Evolutionary conservation across 1,284 basidiomycete genomes (phyloP).

Genomic region (Ustilago curta): DNA sequence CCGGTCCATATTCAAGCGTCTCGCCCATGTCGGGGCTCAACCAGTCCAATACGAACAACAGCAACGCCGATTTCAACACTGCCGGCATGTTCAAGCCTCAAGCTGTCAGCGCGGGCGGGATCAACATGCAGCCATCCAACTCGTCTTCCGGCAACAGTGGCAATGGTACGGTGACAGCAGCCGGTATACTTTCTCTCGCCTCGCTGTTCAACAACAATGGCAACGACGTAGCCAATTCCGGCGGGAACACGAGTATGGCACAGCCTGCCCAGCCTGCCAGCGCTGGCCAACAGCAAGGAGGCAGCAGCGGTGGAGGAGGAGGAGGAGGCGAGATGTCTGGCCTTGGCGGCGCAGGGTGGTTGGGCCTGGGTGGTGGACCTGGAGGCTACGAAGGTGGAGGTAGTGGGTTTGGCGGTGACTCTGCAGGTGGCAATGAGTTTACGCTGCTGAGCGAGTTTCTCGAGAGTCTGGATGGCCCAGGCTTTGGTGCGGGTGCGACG

Average conservation of each 20-base stretch:
- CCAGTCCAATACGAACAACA: constrained; percentile 11
- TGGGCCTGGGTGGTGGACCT: constrained; percentile 61
- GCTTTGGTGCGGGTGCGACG: constrained; percentile 33
- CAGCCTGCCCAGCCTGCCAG: not conserved
- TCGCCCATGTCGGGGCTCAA: constrained; percentile 25
- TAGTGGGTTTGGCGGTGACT: constrained; percentile 57
- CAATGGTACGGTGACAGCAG: constrained; percentile 10
- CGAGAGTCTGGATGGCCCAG: constrained; percentile 62
- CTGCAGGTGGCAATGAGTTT: constrained; percentile 63
- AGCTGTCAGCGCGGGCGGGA: constrained; percentile 7
- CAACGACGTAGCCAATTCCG: constrained; percentile 7
- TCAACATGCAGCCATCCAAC: constrained; percentile 18
- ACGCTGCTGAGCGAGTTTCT: constrained; percentile 65
- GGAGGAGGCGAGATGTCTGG: constrained; percentile 24
- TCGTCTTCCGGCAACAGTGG: constrained; percentile 4
- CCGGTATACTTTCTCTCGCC: constrained; percentile 35
- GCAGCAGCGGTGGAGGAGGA: not conserved
- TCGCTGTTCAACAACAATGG: constrained; percentile 31
- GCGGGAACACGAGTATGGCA: not conserved
- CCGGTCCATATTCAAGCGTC: constrained; percentile 44
- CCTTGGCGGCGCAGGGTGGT: constrained; percentile 63
- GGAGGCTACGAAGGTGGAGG: constrained; percentile 47
- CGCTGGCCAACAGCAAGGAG: constrained; percentile 9
- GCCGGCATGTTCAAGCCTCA: constrained; percentile 43
- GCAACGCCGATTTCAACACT: constrained; percentile 18